phyloP scores from a whole-genome alignment of 2,329 filamentous ascomycete genomes.

The Truncatella angustata region DNA sequence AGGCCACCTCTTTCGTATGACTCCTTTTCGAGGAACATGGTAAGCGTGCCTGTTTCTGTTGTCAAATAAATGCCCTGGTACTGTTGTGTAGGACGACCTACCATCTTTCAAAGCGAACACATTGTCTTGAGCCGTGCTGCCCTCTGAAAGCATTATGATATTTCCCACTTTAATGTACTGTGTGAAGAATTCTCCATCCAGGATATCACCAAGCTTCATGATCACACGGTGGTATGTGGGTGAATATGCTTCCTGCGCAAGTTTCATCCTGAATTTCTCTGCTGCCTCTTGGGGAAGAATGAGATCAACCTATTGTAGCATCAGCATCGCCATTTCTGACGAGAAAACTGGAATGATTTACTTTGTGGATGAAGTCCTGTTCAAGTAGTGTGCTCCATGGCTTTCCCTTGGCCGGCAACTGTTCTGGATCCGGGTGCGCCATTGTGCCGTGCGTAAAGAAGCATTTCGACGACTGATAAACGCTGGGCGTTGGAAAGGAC shows the following conservation, averaged over 20 bases:
- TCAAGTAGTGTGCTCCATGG: slow-evolving; percentile 70
- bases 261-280: slow-evolving; percentile 49
- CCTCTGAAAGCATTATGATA: slow-evolving; percentile 81
- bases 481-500: slow-evolving; percentile 39
- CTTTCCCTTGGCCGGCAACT: slow-evolving; percentile 69
- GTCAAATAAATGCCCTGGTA: no score
- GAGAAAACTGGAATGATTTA: slow-evolving; percentile 26
- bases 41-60: slow-evolving; percentile 57
- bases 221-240: slow-evolving; percentile 65
- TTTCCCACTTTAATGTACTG: slow-evolving; percentile 80
- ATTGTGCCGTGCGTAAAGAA: slow-evolving; percentile 70
- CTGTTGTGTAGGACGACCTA: no score
- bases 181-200: slow-evolving; percentile 77
- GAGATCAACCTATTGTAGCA: slow-evolving; percentile 58
- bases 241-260: slow-evolving; percentile 36
- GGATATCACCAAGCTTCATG: slow-evolving; percentile 69
- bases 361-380: slow-evolving; percentile 69
- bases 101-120: slow-evolving; percentile 71
- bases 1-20: slow-evolving; percentile 82
- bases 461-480: slow-evolving; percentile 65
- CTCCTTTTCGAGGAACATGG: slow-evolving; percentile 75
- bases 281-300: slow-evolving; percentile 67
- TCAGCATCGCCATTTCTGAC: neutral
- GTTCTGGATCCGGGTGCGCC: slow-evolving; percentile 67
- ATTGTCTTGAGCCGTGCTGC: slow-evolving; percentile 67